These are phyloP conservation scores for Grigorovia jiainica DNA, from an alignment of 805 yeast genomes.

Conservation along the genomic window DNA sequence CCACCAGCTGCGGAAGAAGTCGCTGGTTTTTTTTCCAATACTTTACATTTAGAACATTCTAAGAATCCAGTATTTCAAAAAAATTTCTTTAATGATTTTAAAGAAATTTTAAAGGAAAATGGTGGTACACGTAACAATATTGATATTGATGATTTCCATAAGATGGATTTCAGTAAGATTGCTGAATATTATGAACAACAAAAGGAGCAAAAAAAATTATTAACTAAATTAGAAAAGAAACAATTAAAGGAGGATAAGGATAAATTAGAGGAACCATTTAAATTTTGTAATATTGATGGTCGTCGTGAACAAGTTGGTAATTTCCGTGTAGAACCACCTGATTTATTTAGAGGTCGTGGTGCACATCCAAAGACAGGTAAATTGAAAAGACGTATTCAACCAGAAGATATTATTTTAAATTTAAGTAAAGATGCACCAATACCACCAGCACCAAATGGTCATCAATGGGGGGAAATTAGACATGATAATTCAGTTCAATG, in stretches of 20 bases:
- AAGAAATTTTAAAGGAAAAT: slow-evolving; percentile 52
- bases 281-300: slow-evolving; percentile 74
- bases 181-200: slow-evolving; percentile 57
- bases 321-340: slow-evolving; percentile 93
- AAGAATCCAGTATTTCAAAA: slow-evolving; percentile 76
- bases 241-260: slow-evolving; percentile 63
- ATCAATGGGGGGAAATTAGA: slow-evolving; percentile 78
- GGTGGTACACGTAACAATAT: slow-evolving; percentile 51
- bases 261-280: slow-evolving; percentile 66
- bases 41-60: slow-evolving; percentile 82
- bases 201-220: slow-evolving; percentile 60
- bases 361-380: slow-evolving; percentile 95
- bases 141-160: slow-evolving; percentile 45
- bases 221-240: slow-evolving; percentile 70
- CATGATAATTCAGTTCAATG: slow-evolving; percentile 89
- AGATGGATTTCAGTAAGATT: slow-evolving; percentile 74
- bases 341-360: slow-evolving; percentile 91
- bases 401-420: slow-evolving; percentile 84
- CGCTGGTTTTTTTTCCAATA: slow-evolving; percentile 88
- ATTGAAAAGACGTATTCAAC: slow-evolving; percentile 72
- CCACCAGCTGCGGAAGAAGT: slow-evolving; percentile 89
- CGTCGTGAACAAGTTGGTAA: slow-evolving; percentile 89
- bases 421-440: slow-evolving; percentile 60
- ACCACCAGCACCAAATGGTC: slow-evolving; percentile 83
- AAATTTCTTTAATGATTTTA: slow-evolving; percentile 78